A percentile compares a stretch with the other conserved stretches of the same genome.
These are phyloP conservation scores for Tremella mesenterica DNA, from an alignment of 768 basidiomycete genomes.

Conservation along the genomic window DNA sequence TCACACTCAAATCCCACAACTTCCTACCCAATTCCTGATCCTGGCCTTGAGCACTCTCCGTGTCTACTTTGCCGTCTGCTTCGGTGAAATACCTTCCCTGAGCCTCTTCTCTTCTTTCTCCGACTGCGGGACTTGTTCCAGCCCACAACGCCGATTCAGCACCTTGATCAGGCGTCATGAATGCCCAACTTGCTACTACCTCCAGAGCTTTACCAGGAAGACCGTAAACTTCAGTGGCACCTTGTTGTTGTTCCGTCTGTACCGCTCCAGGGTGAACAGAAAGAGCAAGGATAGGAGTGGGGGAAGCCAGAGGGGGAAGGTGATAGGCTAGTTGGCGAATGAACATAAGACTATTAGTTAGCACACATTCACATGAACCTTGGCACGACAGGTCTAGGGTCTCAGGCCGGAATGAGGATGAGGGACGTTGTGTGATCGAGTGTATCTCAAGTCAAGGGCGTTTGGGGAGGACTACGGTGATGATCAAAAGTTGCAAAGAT, in stretches of 20 bases:
- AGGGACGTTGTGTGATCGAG: not conserved
- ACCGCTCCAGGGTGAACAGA: slow-evolving; percentile 43
- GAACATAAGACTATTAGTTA: no score
- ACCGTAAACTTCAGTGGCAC: slow-evolving; percentile 38
- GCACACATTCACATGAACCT: no score
- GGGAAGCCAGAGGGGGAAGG: slow-evolving; percentile 29
- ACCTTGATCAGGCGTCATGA: slow-evolving; percentile 44
- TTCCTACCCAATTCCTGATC: slow-evolving; percentile 26
- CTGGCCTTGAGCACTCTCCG: slow-evolving; percentile 39
- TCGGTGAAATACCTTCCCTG: slow-evolving; percentile 42
- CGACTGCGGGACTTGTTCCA: slow-evolving; percentile 19
- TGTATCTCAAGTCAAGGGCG: not conserved
- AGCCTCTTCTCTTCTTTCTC: slow-evolving; percentile 24
- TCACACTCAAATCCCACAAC: slow-evolving; percentile 38
- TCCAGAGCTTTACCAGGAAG: slow-evolving; percentile 32
- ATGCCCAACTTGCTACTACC: slow-evolving; percentile 25
- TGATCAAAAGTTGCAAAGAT: no score
- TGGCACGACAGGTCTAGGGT: no score
- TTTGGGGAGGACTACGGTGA: not conserved
- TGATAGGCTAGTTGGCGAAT: slow-evolving; percentile 34
- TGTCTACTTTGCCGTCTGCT: slow-evolving; percentile 39
- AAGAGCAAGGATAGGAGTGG: slow-evolving; percentile 33
- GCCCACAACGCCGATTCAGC: slow-evolving; percentile 42
- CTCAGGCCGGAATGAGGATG: no score
- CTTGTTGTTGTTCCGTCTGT: slow-evolving; percentile 40